phyloP scores from a whole-genome alignment of 1,284 basidiomycete genomes.

The Sporisorium reilianum region DNA sequence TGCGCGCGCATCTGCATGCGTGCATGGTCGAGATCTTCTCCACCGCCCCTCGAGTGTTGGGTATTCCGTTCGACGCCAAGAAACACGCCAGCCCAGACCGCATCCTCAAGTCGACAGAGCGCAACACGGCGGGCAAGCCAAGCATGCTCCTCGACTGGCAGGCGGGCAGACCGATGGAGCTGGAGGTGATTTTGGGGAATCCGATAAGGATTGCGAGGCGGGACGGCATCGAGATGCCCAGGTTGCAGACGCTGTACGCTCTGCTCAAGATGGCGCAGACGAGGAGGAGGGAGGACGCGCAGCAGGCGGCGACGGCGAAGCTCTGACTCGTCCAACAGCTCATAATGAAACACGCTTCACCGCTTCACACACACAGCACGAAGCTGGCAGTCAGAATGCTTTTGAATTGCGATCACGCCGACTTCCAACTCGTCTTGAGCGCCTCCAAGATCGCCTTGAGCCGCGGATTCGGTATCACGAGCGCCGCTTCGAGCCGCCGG shows the following conservation, averaged over 20 bases:
- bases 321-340: constrained; percentile 7
- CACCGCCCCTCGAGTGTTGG: constrained; percentile 69
- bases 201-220: constrained; percentile 68
- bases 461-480: constrained; percentile 39
- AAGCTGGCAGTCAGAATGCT: too few species aligned
- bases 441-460: constrained; percentile 54
- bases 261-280: constrained; percentile 70
- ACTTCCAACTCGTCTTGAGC: constrained; percentile 44
- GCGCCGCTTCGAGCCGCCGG: constrained; percentile 28
- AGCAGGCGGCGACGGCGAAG: constrained; percentile 14
- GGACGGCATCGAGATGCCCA: constrained; percentile 69
- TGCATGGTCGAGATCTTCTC: constrained; percentile 71
- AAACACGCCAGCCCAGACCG: constrained; percentile 69
- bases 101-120: constrained; percentile 69
- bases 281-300: constrained; percentile 44
- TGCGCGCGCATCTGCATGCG: constrained; percentile 68
- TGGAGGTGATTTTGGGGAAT: constrained; percentile 70
- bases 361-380: too few species aligned
- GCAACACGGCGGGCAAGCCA: constrained; percentile 70
- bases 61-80: constrained; percentile 65
- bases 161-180: constrained; percentile 69
- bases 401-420: background rate
- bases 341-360: too few species aligned
- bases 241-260: constrained; percentile 71
- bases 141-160: constrained; percentile 72